Base-by-base conservation (phyloP, 2,329 filamentous ascomycete genomes). In the Acephala macrosclerotiorum region DNA sequence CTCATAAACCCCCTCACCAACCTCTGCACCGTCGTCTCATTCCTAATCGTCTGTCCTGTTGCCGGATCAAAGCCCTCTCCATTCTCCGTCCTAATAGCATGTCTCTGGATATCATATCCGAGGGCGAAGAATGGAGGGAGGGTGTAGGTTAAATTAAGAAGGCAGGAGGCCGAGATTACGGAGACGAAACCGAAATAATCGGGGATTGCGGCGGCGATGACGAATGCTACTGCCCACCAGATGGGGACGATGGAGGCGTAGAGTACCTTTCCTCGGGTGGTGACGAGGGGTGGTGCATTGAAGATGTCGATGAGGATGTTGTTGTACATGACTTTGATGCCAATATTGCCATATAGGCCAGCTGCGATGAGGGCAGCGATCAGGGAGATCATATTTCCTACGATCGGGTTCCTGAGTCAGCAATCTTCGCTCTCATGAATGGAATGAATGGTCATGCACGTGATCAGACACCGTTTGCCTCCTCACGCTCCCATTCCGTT, bases 151-250 rank as follows among this genome's bases (percentile, higher is more conserved):
- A 84, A 79, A 47, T 83, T 80, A 58, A 84, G 63, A 20, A 83
- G 78, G 71, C 78, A 80, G 1, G 79, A 73, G 0, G 82, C 81
- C 0, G 78, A 77, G 12, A 84, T 79, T 7, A 84, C 72, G 33
- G 75, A 72, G 26, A 77, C 74, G 57, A 79, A 76, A 1, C 76
- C 73, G 45, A 76, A 77, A 65, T 78, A 79, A 58, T 82, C 77
- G 0, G 82, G 81, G 51, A 89, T 82, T 0, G 83, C 81, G 6
- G 83, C 83, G 1, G 80, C 83, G 58, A 89, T 75, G 26, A 86
- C 72, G 69, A 87, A 89, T 2, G 86, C 87, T 7, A 85, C 66
- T 9, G 75, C 75, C 87, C 87, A 89, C 76, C 87, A 89, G 4
- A 86, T 68, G 0, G 85, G 86, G 1, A 87, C 82, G 2, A 87